A percentile compares a stretch with the other conserved stretches of the same genome.
Conservation (phyloP, 129 eudicot genomes). For the Centella asiatica region DNA sequence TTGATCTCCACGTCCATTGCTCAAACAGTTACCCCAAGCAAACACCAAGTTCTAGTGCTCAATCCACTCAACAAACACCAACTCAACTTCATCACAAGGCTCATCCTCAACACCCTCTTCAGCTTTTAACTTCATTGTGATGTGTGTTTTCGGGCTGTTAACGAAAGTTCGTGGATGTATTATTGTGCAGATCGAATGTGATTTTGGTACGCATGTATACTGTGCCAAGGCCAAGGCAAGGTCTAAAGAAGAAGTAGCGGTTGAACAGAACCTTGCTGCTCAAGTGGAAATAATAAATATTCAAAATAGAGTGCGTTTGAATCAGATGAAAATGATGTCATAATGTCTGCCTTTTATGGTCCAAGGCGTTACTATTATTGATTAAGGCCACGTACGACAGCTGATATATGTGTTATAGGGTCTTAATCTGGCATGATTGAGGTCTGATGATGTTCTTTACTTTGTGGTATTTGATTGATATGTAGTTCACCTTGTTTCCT, state of each 20-base stretch:
- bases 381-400: too few relatives aligned
- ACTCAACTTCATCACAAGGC: constrained; percentile 40
- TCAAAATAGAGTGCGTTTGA: too few relatives aligned
- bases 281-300: background rate
- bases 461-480: too few relatives aligned
- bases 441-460: too few relatives aligned
- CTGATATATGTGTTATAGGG: too few relatives aligned
- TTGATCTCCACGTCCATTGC: background rate
- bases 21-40: background rate
- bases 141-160: constrained; percentile 2
- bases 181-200: constrained; percentile 48
- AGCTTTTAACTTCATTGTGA: constrained; percentile 8
- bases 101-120: constrained; percentile 47
- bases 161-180: constrained; percentile 53
- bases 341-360: too few relatives aligned
- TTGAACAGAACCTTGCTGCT: background rate
- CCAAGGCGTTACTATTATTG: too few relatives aligned
- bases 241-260: background rate
- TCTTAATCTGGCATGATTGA: too few relatives aligned
- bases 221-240: constrained; percentile 34
- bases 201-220: constrained; percentile 55
- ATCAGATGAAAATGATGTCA: too few relatives aligned
- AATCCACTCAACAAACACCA: background rate
- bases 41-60: background rate
- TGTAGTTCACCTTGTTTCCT: too few relatives aligned